A percentile compares a stretch with the other conserved stretches of the same genome.
phyloP scores from a whole-genome alignment of 2,329 filamentous ascomycete species.

The Diaporthe australafricana region DNA sequence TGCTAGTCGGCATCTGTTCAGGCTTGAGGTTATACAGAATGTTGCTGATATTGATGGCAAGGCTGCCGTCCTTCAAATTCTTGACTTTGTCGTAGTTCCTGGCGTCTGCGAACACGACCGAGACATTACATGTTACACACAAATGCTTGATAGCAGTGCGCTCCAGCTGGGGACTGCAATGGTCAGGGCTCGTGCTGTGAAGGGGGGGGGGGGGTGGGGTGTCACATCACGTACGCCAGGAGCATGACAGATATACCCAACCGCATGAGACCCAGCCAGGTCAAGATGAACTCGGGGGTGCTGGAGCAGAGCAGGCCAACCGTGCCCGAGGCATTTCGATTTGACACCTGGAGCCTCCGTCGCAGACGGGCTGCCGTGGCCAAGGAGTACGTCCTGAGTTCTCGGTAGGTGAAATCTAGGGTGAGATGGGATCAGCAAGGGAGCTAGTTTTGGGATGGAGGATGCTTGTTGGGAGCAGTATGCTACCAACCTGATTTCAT shows the following conservation, averaged over 20 bases:
- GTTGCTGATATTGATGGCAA: conserved; percentile 37
- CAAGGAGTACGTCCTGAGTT: conserved; percentile 47
- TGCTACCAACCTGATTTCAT: conserved; percentile 49
- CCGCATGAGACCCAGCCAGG: conserved; percentile 69
- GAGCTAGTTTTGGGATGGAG: conserved; percentile 25
- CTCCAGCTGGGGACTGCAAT: conserved; percentile 57
- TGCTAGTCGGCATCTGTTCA: not conserved
- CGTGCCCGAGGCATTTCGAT: conserved; percentile 30
- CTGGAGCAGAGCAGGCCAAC: conserved; percentile 68
- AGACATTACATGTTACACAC: conserved; percentile 57
- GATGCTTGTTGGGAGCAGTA: conserved; percentile 50
- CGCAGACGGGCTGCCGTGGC: conserved; percentile 31
- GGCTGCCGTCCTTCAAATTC: conserved; percentile 6
- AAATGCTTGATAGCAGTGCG: conserved; percentile 62
- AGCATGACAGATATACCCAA: conserved; percentile 66
- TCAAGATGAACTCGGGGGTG: conserved; percentile 67
- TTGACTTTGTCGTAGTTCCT: conserved; percentile 34
- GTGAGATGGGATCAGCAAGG: not conserved
- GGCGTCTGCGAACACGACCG: conserved; percentile 58
- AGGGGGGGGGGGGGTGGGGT: not conserved
- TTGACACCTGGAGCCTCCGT: conserved; percentile 32
- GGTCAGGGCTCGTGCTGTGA: conserved; percentile 14
- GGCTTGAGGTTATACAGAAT: conserved; percentile 37
- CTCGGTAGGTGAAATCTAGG: conserved; percentile 44
- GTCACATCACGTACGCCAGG: conserved; percentile 57